These are phyloP conservation scores for Diutina catenulata DNA, from an alignment of 1,139 yeast species.

Conservation along the genomic window DNA sequence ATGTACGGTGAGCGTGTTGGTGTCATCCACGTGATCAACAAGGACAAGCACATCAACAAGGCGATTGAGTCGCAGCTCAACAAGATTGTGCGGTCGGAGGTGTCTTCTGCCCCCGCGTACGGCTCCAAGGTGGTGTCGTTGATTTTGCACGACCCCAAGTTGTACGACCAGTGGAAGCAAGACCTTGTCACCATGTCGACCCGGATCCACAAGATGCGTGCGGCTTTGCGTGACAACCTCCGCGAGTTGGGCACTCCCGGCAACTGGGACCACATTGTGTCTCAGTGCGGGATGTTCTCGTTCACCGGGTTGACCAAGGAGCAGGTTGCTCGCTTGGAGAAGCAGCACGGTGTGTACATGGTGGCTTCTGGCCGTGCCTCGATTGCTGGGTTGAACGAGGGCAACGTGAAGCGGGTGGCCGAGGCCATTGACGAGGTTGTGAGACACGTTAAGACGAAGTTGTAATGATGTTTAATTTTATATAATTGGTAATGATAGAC, in stretches of 20 bases:
- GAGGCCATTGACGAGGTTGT: conserved; percentile 75
- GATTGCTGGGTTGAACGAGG: conserved; percentile 82
- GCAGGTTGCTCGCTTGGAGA: conserved; percentile 71
- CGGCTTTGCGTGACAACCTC: conserved; percentile 43
- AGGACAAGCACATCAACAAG: conserved; percentile 17
- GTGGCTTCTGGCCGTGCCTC: conserved; percentile 86
- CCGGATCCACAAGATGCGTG: conserved; percentile 73
- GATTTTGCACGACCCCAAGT: conserved; percentile 52
- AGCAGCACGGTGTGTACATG: conserved; percentile 66
- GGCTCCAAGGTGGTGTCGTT: conserved; percentile 89
- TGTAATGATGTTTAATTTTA: conserved; percentile 10
- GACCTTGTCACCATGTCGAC: conserved; percentile 86
- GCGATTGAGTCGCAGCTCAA: conserved; percentile 70
- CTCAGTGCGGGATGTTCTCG: conserved; percentile 95
- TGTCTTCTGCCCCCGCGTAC: conserved; percentile 91
- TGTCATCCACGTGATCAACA: conserved; percentile 60
- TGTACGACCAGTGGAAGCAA: conserved; percentile 70
- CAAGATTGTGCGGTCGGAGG: conserved; percentile 68
- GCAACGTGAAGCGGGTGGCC: conserved; percentile 73
- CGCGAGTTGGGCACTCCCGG: conserved; percentile 61
- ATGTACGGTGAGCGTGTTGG: conserved; percentile 98
- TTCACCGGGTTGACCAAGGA: conserved; percentile 76
- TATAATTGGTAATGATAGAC: too few species aligned
- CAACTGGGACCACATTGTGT: conserved; percentile 85
- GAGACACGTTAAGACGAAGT: conserved; percentile 24